A percentile compares a stretch with the other conserved stretches of the same genome.
Evolutionary conservation across 192 early-diverging fungal genomes (phyloP).

Genomic region (Linnemannia zychae): DNA sequence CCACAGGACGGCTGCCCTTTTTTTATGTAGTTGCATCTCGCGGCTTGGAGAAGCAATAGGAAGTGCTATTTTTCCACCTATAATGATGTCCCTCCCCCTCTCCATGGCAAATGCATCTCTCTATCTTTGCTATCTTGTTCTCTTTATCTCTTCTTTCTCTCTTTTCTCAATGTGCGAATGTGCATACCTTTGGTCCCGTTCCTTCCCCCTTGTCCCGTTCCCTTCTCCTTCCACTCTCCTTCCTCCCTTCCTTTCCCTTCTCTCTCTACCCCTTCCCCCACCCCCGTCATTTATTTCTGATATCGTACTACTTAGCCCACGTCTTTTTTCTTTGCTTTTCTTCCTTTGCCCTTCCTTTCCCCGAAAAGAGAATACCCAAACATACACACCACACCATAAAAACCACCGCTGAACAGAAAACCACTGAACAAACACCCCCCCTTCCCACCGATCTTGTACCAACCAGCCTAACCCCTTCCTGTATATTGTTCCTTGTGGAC

Average conservation of each 20-base stretch:
- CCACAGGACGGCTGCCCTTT: too few relatives aligned
- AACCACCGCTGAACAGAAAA: background rate
- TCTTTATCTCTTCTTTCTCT: background rate
- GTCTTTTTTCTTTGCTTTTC: background rate
- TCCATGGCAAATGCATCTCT: background rate
- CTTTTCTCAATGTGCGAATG: background rate
- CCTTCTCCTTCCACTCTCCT: background rate
- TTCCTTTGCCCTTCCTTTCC: background rate
- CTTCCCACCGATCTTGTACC: background rate
- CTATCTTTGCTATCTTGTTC: too few relatives aligned
- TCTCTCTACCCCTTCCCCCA: background rate
- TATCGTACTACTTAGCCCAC: background rate
- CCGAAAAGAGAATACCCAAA: background rate
- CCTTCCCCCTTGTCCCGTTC: background rate
- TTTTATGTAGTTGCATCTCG: too few relatives aligned
- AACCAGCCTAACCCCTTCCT: background rate
- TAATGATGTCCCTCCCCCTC: too few relatives aligned
- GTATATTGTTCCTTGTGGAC: background rate
- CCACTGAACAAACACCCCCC: background rate
- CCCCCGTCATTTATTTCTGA: background rate
- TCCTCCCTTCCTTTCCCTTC: background rate
- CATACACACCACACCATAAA: background rate
- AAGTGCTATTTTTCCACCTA: too few relatives aligned
- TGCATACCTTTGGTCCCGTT: background rate
- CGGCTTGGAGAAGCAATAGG: too few relatives aligned